phyloP scores from a whole-genome alignment of 2,329 filamentous ascomycete species.

The Lecanicillium sp. region DNA sequence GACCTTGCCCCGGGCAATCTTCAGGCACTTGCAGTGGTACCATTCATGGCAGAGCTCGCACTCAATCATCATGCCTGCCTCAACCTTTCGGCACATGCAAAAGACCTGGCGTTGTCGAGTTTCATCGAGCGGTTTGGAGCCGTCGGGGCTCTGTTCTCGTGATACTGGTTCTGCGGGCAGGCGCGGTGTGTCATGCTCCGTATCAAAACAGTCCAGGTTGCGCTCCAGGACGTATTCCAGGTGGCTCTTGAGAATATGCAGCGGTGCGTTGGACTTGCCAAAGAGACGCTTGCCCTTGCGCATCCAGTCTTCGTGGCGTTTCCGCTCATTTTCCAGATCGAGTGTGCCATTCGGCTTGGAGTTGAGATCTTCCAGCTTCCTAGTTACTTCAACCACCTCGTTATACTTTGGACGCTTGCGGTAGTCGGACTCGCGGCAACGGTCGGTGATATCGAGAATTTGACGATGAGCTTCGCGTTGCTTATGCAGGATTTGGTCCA shows the following conservation, averaged over 20 bases:
- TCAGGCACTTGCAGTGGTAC: conserved; percentile 98
- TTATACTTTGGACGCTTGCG: conserved; percentile 76
- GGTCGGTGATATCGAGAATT: conserved; percentile 74
- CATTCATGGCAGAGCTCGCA: conserved; percentile 98
- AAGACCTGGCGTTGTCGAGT: conserved; percentile 73
- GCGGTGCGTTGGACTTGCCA: conserved; percentile 92
- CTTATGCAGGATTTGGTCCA: conserved; percentile 91
- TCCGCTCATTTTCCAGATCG: conserved; percentile 90
- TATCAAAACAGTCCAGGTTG: conserved; percentile 87
- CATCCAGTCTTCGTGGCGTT: conserved; percentile 98
- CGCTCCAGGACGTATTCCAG: conserved; percentile 89
- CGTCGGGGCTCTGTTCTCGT: conserved; percentile 61
- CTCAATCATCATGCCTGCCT: conserved; percentile 99
- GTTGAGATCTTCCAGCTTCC: conserved; percentile 79
- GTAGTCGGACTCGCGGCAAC: conserved; percentile 69
- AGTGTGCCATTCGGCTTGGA: conserved; percentile 87
- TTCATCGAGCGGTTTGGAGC: conserved; percentile 52
- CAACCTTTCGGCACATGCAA: conserved; percentile 88
- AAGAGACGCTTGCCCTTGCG: conserved; percentile 95
- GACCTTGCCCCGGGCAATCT: conserved; percentile 94
- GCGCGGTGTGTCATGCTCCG: conserved; percentile 75
- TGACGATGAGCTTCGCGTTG: conserved; percentile 90
- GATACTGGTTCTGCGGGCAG: conserved; percentile 89
- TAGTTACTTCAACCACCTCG: conserved; percentile 86
- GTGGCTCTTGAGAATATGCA: conserved; percentile 91